A percentile compares a stretch with the other conserved stretches of the same genome.
phyloP scores from a whole-genome alignment of 345 rosid species.

The Dimocarpus longan region DNA sequence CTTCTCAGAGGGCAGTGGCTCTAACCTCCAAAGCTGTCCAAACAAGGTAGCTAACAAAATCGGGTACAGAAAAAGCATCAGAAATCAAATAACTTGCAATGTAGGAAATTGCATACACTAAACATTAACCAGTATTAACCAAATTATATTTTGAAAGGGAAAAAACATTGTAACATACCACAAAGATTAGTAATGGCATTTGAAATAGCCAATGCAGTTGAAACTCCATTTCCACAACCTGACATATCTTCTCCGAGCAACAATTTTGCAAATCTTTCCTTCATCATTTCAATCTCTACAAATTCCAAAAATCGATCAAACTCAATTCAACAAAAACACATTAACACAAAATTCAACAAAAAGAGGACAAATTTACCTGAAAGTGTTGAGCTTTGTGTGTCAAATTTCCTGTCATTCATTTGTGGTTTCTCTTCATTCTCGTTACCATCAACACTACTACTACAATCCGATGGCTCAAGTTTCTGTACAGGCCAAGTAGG shows the following conservation, averaged over 20 bases:
- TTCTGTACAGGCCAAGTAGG: constrained; percentile 52
- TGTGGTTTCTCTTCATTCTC: constrained; percentile 38
- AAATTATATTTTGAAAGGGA: background rate
- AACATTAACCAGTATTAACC: background rate
- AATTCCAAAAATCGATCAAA: constrained; percentile 13
- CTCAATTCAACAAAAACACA: constrained; percentile 20
- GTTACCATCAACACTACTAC: constrained; percentile 34
- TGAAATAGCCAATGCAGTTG: constrained; percentile 89
- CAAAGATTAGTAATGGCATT: constrained; percentile 97
- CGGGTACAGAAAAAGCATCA: constrained; percentile 2
- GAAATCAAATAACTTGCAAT: constrained; percentile 15
- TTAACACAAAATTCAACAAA: background rate
- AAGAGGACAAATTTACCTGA: constrained; percentile 50
- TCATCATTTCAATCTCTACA: constrained; percentile 92
- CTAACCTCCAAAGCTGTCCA: constrained; percentile 97
- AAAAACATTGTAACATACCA: constrained; percentile 46
- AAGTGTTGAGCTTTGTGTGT: constrained; percentile 49
- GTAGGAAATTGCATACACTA: background rate
- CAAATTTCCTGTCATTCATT: constrained; percentile 36
- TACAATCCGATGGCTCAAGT: constrained; percentile 47
- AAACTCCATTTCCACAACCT: constrained; percentile 97
- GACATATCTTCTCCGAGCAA: constrained; percentile 99
- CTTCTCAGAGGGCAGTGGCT: constrained; percentile 78
- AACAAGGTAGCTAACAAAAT: constrained; percentile 70
- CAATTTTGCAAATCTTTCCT: constrained; percentile 92